Evolutionary conservation across 225 moss, liverwort and hornwort species (phyloP).

Genomic region (Marchantia paleacea): DNA sequence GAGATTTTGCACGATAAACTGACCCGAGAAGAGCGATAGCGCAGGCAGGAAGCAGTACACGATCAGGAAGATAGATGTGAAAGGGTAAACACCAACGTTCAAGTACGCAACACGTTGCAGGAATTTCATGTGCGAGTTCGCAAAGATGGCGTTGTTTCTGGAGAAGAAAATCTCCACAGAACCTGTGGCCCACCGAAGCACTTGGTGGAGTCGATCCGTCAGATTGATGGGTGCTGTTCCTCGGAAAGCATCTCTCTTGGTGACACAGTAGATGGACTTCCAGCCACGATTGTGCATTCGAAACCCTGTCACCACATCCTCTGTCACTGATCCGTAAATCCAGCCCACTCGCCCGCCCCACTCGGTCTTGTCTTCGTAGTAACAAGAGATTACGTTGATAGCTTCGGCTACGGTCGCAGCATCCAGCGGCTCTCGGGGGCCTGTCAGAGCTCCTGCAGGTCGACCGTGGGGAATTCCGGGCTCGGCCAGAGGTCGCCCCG

Average conservation of each 20-base stretch:
- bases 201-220: constrained; percentile 78
- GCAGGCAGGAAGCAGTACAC: constrained; percentile 83
- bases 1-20: constrained; percentile 67
- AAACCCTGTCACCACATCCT: constrained; percentile 77
- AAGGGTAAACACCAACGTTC: constrained; percentile 74
- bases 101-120: constrained; percentile 66
- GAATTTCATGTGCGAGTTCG: constrained; percentile 64
- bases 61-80: constrained; percentile 69
- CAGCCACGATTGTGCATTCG: constrained; percentile 86
- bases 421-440: constrained; percentile 58
- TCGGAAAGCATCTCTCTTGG: constrained; percentile 69
- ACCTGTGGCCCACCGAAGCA: constrained; percentile 74
- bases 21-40: constrained; percentile 69
- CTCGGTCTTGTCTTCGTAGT: constrained; percentile 76
- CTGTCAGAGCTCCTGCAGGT: constrained; percentile 56
- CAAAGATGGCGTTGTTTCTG: constrained; percentile 62
- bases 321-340: constrained; percentile 80
- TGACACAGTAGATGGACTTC: constrained; percentile 73
- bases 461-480: constrained; percentile 59
- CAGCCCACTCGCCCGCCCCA: constrained; percentile 79
- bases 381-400: constrained; percentile 76
- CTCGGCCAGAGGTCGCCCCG: constrained; percentile 59
- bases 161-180: constrained; percentile 83
- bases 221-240: constrained; percentile 87
- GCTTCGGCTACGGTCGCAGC: constrained; percentile 73